These are phyloP conservation scores for Sporothrix variecibatus DNA, from an alignment of 2,329 filamentous ascomycete species.

Conservation along the genomic window DNA sequence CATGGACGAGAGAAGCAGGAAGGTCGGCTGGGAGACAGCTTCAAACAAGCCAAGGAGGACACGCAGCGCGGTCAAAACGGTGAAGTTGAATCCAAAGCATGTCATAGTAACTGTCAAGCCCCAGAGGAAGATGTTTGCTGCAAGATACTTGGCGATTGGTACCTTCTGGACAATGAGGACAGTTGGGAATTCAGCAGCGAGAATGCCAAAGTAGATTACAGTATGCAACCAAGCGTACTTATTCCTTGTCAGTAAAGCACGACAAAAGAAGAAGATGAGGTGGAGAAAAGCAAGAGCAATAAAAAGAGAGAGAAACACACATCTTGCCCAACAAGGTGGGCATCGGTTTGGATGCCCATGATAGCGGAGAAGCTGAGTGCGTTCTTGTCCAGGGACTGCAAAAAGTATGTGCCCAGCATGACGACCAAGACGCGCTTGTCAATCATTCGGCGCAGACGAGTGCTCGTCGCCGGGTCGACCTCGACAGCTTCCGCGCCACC, in stretches of 20 bases:
- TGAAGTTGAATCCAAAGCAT: slow-evolving; percentile 62
- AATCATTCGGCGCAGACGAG: slow-evolving; percentile 63
- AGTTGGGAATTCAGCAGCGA: slow-evolving; percentile 38
- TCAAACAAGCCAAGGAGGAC: slow-evolving; percentile 72
- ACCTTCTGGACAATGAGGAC: slow-evolving; percentile 71
- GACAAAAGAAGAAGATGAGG: too few species aligned
- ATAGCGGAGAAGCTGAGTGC: slow-evolving; percentile 66
- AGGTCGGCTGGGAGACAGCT: slow-evolving; percentile 67
- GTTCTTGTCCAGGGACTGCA: slow-evolving; percentile 69
- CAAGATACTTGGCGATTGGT: slow-evolving; percentile 67
- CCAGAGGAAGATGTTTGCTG: slow-evolving; percentile 66
- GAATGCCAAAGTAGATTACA: neutral
- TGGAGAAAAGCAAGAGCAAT: slow-evolving; percentile 43
- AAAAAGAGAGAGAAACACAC: neutral
- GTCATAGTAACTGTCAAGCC: slow-evolving; percentile 61
- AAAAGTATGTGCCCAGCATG: slow-evolving; percentile 74
- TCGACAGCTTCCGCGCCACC: slow-evolving; percentile 52
- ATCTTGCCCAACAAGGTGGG: slow-evolving; percentile 49
- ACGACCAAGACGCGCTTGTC: slow-evolving; percentile 67
- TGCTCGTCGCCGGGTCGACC: slow-evolving; percentile 61
- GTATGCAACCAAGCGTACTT: slow-evolving; percentile 59
- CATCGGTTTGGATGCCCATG: slow-evolving; percentile 60
- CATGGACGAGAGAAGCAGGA: slow-evolving; percentile 66
- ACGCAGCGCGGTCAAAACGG: slow-evolving; percentile 60
- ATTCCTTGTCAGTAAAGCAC: slow-evolving; percentile 59